A percentile compares a stretch with the other conserved stretches of the same genome.
Conservation (phyloP, 495 filamentous ascomycete species). For the Jackrogersella minutella region DNA sequence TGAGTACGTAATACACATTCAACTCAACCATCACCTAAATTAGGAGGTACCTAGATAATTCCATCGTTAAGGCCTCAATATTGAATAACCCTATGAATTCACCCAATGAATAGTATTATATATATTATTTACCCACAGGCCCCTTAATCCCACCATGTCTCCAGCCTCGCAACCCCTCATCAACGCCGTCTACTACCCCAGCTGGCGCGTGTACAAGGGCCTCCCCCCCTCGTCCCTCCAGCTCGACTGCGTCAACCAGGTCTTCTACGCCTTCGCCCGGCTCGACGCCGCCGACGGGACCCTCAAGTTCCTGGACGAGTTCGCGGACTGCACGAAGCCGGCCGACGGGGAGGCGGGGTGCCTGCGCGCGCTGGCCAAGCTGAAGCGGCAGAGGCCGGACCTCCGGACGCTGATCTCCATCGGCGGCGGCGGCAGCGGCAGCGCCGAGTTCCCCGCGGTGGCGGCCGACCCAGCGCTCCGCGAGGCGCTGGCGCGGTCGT, state of each 20-base stretch:
- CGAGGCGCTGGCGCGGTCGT: conserved; percentile 68
- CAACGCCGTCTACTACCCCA: conserved; percentile 76
- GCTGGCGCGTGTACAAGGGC: conserved; percentile 76
- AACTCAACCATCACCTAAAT: not conserved
- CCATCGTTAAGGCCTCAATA: too few relatives aligned
- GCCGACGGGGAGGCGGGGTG: conserved; percentile 76
- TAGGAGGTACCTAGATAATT: too few relatives aligned
- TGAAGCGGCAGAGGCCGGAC: conserved; percentile 69
- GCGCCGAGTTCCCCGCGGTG: conserved; percentile 72
- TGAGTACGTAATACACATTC: not conserved
- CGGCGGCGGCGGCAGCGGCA: conserved; percentile 77
- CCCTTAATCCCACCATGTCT: conserved; percentile 7
- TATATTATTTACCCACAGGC: not conserved
- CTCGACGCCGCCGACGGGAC: conserved; percentile 32
- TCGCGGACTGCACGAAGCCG: conserved; percentile 73
- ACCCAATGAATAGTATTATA: too few relatives aligned
- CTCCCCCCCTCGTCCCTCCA: conserved; percentile 74
- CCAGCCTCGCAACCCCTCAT: conserved; percentile 10
- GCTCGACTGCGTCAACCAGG: conserved; percentile 68
- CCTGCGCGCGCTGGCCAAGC: conserved; percentile 68
- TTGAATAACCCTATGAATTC: too few relatives aligned
- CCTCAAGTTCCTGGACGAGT: conserved; percentile 69
- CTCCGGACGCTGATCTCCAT: conserved; percentile 79
- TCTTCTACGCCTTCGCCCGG: conserved; percentile 81
- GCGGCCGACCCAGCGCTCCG: conserved; percentile 60